A percentile compares a stretch with the other conserved stretches of the same genome.
Evolutionary conservation across 257 asterid genomes (phyloP).

Genomic region (Solanum sejunctum): DNA sequence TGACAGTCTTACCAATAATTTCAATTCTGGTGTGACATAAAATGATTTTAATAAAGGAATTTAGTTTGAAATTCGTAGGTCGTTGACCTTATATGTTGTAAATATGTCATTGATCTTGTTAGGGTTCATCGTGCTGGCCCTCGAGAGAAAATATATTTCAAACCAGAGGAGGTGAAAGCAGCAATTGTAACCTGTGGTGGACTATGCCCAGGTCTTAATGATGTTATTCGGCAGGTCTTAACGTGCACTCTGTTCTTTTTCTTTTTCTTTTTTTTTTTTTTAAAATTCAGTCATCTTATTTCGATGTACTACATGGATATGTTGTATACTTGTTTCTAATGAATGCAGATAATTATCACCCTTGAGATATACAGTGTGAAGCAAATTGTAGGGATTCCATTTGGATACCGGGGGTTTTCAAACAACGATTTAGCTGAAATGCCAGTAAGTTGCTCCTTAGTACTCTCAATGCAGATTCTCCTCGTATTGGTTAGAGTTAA

Average conservation of each 20-base stretch:
- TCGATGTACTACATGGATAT: not conserved
- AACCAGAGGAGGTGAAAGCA: constrained; percentile 84
- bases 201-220: constrained; percentile 94
- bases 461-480: not conserved
- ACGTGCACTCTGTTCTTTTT: not conserved
- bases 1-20: not conserved
- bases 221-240: constrained; percentile 76
- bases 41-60: not conserved
- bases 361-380: constrained; percentile 87
- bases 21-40: not conserved
- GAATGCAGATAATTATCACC: constrained; percentile 68
- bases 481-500: not conserved
- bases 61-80: not conserved
- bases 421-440: constrained; percentile 53
- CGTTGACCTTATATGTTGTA: not conserved
- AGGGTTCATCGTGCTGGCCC: constrained; percentile 98
- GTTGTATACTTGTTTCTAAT: not conserved
- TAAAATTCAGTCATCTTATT: not conserved
- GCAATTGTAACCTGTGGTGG: constrained; percentile 95
- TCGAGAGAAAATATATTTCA: constrained; percentile 66
- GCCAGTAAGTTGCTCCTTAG: constrained; percentile 37
- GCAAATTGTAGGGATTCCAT: constrained; percentile 82
- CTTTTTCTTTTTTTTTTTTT: not conserved
- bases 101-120: not conserved
- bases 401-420: constrained; percentile 88